Conservation (phyloP, 331 rosid genomes). For the Quercus lobata region DNA sequence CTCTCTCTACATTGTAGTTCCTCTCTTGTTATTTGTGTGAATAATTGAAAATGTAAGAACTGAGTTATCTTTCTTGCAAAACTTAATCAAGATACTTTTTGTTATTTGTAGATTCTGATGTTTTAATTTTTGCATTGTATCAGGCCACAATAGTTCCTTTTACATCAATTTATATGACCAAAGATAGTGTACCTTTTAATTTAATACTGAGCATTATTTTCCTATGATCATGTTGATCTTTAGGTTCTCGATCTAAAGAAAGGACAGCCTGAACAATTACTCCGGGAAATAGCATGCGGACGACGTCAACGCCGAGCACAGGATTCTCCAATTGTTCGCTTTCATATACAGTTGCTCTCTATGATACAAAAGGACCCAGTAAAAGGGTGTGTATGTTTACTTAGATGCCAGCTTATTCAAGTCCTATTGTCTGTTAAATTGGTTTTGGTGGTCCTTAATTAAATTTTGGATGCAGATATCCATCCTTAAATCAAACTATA, state of each 20-base stretch:
- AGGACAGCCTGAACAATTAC: slow-evolving; percentile 51
- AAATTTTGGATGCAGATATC: slow-evolving; percentile 32
- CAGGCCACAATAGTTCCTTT: too few relatives aligned
- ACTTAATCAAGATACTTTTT: too few relatives aligned
- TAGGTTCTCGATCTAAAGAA: slow-evolving; percentile 59
- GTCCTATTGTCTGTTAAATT: neutral
- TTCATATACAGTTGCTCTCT: slow-evolving; percentile 48
- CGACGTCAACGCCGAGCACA: slow-evolving; percentile 35
- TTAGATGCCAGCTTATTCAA: neutral
- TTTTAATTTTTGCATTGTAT: too few relatives aligned
- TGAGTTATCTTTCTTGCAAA: too few relatives aligned
- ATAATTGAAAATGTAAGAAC: too few relatives aligned
- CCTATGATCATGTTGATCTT: neutral
- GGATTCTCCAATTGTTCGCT: slow-evolving; percentile 39
- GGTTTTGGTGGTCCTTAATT: neutral
- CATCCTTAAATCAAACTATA: slow-evolving; percentile 21
- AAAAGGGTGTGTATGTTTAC: slow-evolving; percentile 35
- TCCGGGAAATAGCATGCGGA: slow-evolving; percentile 49
- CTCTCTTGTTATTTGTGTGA: too few relatives aligned
- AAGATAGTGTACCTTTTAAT: too few relatives aligned
- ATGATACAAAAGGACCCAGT: slow-evolving; percentile 45
- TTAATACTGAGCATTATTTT: too few relatives aligned
- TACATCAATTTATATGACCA: too few relatives aligned
- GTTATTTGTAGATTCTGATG: too few relatives aligned
- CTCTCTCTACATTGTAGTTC: too few relatives aligned